These are phyloP conservation scores for Aspergillus sergii DNA, from an alignment of 2,329 filamentous ascomycete genomes.

Conservation along the genomic window DNA sequence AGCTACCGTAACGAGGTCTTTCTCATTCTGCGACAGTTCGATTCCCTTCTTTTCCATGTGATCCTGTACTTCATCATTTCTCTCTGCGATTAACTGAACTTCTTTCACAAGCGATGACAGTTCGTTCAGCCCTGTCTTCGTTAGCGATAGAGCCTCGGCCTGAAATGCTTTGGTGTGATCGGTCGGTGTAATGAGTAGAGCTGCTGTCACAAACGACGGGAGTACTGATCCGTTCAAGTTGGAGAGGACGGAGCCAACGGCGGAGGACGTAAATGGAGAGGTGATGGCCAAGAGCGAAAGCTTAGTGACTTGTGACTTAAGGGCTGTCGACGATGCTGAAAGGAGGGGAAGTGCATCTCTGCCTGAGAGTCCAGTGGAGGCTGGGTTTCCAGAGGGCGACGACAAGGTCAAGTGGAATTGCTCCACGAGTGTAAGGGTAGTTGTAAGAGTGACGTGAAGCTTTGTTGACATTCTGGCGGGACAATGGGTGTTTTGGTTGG, in stretches of 20 bases:
- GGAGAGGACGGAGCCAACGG: slow-evolving; percentile 69
- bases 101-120: slow-evolving; percentile 62
- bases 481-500: slow-evolving; percentile 6
- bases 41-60: slow-evolving; percentile 27
- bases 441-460: slow-evolving; percentile 33
- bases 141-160: slow-evolving; percentile 63
- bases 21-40: slow-evolving; percentile 34
- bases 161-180: slow-evolving; percentile 67
- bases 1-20: slow-evolving; percentile 61
- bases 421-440: slow-evolving; percentile 39
- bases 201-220: slow-evolving; percentile 71
- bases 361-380: slow-evolving; percentile 13
- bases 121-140: slow-evolving; percentile 64
- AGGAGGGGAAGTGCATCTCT: slow-evolving; percentile 65
- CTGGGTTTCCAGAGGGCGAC: slow-evolving; percentile 20
- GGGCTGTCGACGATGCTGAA: slow-evolving; percentile 69
- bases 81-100: slow-evolving; percentile 54
- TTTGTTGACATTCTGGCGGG: slow-evolving; percentile 33
- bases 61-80: slow-evolving; percentile 46
- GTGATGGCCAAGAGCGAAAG: slow-evolving; percentile 85
- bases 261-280: slow-evolving; percentile 80
- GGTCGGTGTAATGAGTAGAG: slow-evolving; percentile 64
- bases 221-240: slow-evolving; percentile 74
- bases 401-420: slow-evolving; percentile 44
- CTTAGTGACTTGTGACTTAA: slow-evolving; percentile 83